A percentile compares a stretch with the other conserved stretches of the same genome.
These are phyloP conservation scores for Pythium aristosporum DNA, from an alignment of 352 stramenopile species.

Conservation along the genomic window DNA sequence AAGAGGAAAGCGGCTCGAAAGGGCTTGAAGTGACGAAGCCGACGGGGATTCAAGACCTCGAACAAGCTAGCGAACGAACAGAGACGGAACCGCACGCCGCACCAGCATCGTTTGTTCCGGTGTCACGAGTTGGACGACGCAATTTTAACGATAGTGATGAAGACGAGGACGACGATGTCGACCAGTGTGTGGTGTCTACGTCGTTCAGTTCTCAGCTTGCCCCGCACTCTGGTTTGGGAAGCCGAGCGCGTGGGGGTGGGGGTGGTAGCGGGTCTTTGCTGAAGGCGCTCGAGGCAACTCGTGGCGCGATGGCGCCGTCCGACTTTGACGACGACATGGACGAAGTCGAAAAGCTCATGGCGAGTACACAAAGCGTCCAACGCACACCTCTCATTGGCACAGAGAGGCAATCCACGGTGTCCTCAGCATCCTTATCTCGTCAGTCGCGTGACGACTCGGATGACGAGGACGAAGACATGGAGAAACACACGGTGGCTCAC, in stretches of 20 bases:
- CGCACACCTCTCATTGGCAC: background rate
- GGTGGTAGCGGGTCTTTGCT: constrained; percentile 17
- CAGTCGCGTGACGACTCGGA: constrained; percentile 1
- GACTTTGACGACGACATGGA: constrained; percentile 37
- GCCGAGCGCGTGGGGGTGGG: background rate
- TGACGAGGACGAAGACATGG: constrained; percentile 4
- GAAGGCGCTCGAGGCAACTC: constrained; percentile 24
- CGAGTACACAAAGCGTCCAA: constrained; percentile 7
- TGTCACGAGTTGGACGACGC: background rate
- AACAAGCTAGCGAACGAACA: background rate
- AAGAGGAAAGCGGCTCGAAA: background rate
- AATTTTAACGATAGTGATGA: constrained; percentile 28
- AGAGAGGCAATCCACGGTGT: background rate
- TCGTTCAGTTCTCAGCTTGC: constrained; percentile 4
- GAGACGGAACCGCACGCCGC: too few species aligned
- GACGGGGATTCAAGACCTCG: background rate
- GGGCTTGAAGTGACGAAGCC: background rate
- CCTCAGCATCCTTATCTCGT: background rate
- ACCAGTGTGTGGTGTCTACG: background rate
- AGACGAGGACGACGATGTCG: constrained; percentile 9
- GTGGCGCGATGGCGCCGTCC: constrained; percentile 4
- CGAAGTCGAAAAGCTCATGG: constrained; percentile 33
- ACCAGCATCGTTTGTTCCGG: background rate
- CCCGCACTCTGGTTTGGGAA: constrained; percentile 6
- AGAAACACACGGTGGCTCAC: background rate